Evolutionary conservation across 306 rosid species (phyloP), one percentile per base, ranked within the genome.

Genomic region (Gastrolobium villosum): DNA sequence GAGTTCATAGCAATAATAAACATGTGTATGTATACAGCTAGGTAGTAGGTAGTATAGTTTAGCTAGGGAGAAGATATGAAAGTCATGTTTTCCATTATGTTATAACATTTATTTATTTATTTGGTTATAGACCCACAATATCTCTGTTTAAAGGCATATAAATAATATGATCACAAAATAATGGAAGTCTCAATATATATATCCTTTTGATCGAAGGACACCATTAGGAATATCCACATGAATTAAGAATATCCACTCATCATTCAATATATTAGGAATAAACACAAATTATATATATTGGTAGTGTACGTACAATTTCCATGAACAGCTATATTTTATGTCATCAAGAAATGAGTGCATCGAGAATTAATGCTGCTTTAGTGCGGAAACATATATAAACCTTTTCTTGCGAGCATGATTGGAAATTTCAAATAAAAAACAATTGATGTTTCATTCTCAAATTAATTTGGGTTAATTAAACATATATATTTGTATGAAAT

Each of bases 71-170:
- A 73, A 44, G 10, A 46, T 49, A 63, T 37, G 2, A 15, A 64
- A 39, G 52, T n/a, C n/a, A n/a, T 64, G 64, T 63, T 34, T 26
- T 76, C 80, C 64, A 36, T 49, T 48, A 20, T 61, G 43, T 5
- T 34, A 2, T 10, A 34, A 9, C 10, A 48, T 75, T 32, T 30
- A 57, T 57, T 40, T 64, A 37, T 62, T 39, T 74, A 74, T 48
- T 50, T 10, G 54, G 31, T 15, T 50, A 6, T 39, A 37, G 44
- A n/a, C 73, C 73, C 80, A 52, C 79, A 63, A 63, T 48, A 76
- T 75, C 71, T 60, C 7, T 60, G 71, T 61, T 74, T 15, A 70
- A 43, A 75, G 55, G 11, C 44, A 46, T 26, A 61, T 14, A 60
- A 59, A 20, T 45, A 59, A 43, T 59, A 72, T 13, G 32, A 40